A percentile compares a stretch with the other conserved stretches of the same genome.
phyloP scores from a whole-genome alignment of 768 basidiomycete genomes.

The Auricularia auricula-judae region DNA sequence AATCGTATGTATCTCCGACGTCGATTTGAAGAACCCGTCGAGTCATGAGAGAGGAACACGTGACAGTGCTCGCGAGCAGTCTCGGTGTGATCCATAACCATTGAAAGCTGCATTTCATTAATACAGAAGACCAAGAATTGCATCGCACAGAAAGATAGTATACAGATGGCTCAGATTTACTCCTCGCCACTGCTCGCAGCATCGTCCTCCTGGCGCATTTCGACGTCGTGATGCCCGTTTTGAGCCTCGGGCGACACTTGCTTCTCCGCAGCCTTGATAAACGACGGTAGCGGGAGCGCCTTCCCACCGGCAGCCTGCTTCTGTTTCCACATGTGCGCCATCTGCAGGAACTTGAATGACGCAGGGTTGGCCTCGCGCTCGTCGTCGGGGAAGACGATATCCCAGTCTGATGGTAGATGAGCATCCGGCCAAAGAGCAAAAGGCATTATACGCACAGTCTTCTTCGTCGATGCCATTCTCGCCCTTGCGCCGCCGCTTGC shows the following conservation, averaged over 20 bases:
- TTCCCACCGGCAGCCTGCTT: neutral
- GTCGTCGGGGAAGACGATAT: constrained; percentile 93
- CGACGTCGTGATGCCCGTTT: neutral
- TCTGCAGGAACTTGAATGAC: constrained; percentile 90
- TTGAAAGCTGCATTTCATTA: no score
- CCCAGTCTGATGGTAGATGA: constrained; percentile 55
- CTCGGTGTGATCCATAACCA: no score
- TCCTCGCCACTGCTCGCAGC: neutral
- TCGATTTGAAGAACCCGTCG: no score
- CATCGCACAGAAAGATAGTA: no score
- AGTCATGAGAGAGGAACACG: no score
- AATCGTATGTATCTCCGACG: no score
- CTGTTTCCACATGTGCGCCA: constrained; percentile 82
- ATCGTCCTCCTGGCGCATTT: neutral
- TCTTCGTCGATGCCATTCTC: constrained; percentile 80
- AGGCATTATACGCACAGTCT: constrained; percentile 35
- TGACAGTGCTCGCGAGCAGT: no score
- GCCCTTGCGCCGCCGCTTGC: constrained; percentile 74
- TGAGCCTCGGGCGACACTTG: neutral
- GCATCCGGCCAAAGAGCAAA: neutral
- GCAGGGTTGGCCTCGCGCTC: constrained; percentile 88
- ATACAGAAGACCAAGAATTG: no score
- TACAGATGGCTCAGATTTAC: neutral
- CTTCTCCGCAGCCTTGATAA: neutral
- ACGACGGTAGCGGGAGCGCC: neutral